phyloP scores from a whole-genome alignment of 768 basidiomycete species.

The Lactifluus volemus region DNA sequence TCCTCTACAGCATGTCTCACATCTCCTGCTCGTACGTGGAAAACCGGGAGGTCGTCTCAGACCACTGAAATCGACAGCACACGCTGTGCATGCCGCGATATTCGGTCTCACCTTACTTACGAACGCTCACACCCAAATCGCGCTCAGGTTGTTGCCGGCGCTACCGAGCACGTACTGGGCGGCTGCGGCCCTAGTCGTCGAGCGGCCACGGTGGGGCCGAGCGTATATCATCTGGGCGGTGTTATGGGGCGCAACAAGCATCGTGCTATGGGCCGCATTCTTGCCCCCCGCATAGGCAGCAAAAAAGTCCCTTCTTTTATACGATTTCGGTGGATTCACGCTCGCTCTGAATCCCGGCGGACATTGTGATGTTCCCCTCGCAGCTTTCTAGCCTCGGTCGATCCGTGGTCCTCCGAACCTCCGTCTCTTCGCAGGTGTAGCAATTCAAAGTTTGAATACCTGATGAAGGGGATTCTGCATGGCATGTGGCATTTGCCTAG shows the following conservation, averaged over 20 bases:
- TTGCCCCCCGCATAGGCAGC: conserved; percentile 74
- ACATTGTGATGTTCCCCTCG: too few species aligned
- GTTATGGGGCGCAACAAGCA: conserved; percentile 61
- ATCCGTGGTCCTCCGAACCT: not conserved
- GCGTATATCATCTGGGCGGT: conserved; percentile 74
- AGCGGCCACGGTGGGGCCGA: conserved; percentile 39
- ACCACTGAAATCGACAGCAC: not conserved
- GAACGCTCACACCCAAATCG: conserved; percentile 21
- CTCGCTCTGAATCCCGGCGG: not conserved
- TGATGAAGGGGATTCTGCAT: not conserved
- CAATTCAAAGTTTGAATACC: not conserved
- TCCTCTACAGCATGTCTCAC: conserved; percentile 28
- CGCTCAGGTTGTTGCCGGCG: conserved; percentile 52
- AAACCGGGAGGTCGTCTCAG: not conserved
- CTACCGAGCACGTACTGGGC: conserved; percentile 85
- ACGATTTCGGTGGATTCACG: too few species aligned
- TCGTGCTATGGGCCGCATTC: conserved; percentile 76
- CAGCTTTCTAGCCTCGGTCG: too few species aligned
- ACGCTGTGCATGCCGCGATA: conserved; percentile 2
- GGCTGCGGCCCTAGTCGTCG: conserved; percentile 55
- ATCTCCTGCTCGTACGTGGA: not conserved
- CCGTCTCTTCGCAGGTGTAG: too few species aligned
- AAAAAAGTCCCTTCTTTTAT: not conserved
- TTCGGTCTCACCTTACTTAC: conserved; percentile 28
- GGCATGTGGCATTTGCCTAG: not conserved